Evolutionary conservation across 768 basidiomycete genomes (phyloP), one percentile per base, ranked within the genome.

Genomic region (Filobasidium wieringae): DNA sequence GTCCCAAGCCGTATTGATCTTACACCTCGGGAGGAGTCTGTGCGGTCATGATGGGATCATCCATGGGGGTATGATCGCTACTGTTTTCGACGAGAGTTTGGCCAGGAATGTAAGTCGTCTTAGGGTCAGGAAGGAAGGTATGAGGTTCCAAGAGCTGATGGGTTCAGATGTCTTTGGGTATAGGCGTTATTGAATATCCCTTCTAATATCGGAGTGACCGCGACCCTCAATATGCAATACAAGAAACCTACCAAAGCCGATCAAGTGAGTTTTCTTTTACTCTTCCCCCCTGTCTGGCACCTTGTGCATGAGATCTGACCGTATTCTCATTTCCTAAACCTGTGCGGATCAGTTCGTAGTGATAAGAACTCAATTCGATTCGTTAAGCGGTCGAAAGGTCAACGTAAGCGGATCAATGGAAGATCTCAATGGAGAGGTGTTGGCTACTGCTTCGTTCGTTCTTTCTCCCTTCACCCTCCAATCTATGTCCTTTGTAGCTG

Each of bases 1-100:
- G 69, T 78, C 77, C 11, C 87, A 89, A 74, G 80, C 81, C 9
- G 68, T 82, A 27, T 77, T 82, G 5, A 76, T 95, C 59, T 55
- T 91, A 1, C 93, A 96, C 66, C 77, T 95, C 1, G 93, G 93
- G 1, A 76, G 86, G 39, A 86, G 84, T 1, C 61, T 97, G 52
- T 97, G 93, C 68, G 92, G 76, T 2, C 74, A 93, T 62, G 90
- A 93, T 73, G 93, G 93, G 0, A 90, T 99, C 60, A 76, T 96
- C 2, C 93, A 99, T 65, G 93, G 93, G 0, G 93, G 93, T 1
- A 66, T 97, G 58, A 77, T 97, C 19, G 89, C 91, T 36, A 95
- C 90, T 1, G 72, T 97, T 17, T 71, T 95, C 55, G 93, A 99
- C 62, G 93, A 99, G 77, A 78, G 78, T 15, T 69, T 95, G 40